Conservation (phyloP, 2,329 filamentous ascomycete species). For the Alternaria tenuissima region DNA sequence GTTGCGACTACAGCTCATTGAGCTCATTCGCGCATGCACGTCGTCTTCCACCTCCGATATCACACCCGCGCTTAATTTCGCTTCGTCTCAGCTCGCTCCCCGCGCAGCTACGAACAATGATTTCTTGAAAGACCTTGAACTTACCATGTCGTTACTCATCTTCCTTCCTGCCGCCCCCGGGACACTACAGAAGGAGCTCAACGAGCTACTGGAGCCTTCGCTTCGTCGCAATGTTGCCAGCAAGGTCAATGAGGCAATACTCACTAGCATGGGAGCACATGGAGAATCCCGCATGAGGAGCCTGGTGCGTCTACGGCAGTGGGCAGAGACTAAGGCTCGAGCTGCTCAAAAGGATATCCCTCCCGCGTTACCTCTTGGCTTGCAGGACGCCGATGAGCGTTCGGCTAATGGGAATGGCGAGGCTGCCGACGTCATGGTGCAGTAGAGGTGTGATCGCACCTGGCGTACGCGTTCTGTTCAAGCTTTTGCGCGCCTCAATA, state of each 20-base stretch:
- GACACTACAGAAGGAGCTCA: constrained; percentile 76
- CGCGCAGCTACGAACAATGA: constrained; percentile 81
- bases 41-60: constrained; percentile 74
- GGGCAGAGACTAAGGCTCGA: constrained; percentile 75
- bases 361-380: constrained; percentile 51
- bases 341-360: constrained; percentile 55
- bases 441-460: constrained; percentile 16
- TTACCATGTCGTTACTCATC: constrained; percentile 90
- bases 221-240: constrained; percentile 85
- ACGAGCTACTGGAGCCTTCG: constrained; percentile 78
- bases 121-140: constrained; percentile 87
- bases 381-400: constrained; percentile 48
- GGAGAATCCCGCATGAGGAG: constrained; percentile 83
- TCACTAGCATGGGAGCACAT: constrained; percentile 74
- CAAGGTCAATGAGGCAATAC: constrained; percentile 87
- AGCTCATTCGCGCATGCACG: constrained; percentile 84
- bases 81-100: constrained; percentile 84
- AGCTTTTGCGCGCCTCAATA: not conserved
- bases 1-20: constrained; percentile 88
- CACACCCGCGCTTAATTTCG: constrained; percentile 82
- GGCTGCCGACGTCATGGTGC: constrained; percentile 47
- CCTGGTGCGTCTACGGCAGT: constrained; percentile 81
- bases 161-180: constrained; percentile 72
- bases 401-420: constrained; percentile 42
- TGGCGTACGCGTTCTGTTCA: not conserved